phyloP scores from a whole-genome alignment of 2,329 filamentous ascomycete genomes.

The Talaromyces islandicus region DNA sequence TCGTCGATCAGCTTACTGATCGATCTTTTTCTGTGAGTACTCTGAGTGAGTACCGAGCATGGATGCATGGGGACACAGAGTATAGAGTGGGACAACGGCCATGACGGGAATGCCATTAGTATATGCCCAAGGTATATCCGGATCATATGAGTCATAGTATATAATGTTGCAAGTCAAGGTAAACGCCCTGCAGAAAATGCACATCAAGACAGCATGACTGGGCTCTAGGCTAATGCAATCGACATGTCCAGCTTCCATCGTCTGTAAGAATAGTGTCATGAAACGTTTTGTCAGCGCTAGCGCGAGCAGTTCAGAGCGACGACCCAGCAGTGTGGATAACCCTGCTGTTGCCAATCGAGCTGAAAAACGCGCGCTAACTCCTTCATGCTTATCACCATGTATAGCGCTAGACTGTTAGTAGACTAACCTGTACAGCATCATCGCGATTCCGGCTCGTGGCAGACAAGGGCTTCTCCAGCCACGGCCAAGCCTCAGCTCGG shows the following conservation, averaged over 20 bases:
- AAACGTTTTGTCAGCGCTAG: constrained; percentile 9
- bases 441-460: background rate
- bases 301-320: background rate
- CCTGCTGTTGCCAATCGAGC: constrained; percentile 2
- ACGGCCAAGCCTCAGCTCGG: background rate
- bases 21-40: too few relatives aligned
- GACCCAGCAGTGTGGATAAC: constrained; percentile 4
- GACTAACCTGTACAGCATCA: background rate
- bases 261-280: background rate
- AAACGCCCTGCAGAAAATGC: background rate
- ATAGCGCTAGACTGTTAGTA: background rate
- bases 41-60: too few relatives aligned
- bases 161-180: background rate
- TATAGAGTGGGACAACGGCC: background rate
- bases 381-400: background rate
- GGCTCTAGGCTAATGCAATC: background rate
- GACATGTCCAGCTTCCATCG: background rate
- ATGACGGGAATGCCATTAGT: too few relatives aligned
- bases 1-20: background rate
- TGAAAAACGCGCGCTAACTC: background rate
- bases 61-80: background rate
- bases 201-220: background rate
- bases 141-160: too few relatives aligned
- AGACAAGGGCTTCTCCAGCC: background rate
- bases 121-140: too few relatives aligned